Evolutionary conservation across 352 stramenopile genomes (phyloP), one percentile per base, ranked within the genome.

Genomic region (Globisporangium orthogonon): DNA sequence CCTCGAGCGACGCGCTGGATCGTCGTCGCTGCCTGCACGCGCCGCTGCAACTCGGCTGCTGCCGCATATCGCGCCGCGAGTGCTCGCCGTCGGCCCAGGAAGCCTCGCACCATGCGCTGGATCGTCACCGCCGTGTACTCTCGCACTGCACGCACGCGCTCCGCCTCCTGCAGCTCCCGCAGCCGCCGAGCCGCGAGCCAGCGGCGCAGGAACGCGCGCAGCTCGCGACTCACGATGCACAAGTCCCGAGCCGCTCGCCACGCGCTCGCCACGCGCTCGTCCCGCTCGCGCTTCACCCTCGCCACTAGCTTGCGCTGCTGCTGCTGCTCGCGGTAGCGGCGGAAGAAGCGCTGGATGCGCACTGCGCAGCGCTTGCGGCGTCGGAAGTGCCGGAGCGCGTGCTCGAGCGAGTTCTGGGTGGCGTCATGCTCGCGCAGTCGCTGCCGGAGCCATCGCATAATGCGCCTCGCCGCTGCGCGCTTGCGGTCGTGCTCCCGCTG

Each of bases 271-370:
- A 74, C 60, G 17, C 57, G 64, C 35, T 69, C 49, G 7, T 52
- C 49, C 14, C 69, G 73, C 50, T 70, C 62, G 9, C 45, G 55
- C 54, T 51, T 58, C 7, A 65, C 65, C 47, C 64, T 45, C 29
- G 55, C 56, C 23, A 86, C 44, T 1, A 64, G 47, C 15, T 73
- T 43, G 35, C 54, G 49, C 15, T 63, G 61, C n/a, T 73, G 60
- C 17, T 60, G 68, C 4, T 70, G 41, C 2, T 40, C 35, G 47
- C 61, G 53, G 46, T 69, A 74, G n/a, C 60, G 55, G 6, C 80
- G 73, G 49, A 85, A 71, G 45, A 61, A 77, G 6, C 65, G 69
- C 56, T 93, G 83, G n/a, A 93, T 73, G 10, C 65, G 66, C 9
- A 72, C 41, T 14, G 66, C 67, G 28, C 63, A 68, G 51, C 67